Evolutionary conservation across 2,329 filamentous ascomycete species (phyloP), one percentile per base, ranked within the genome.

Genomic region (Fusarium floridanum): DNA sequence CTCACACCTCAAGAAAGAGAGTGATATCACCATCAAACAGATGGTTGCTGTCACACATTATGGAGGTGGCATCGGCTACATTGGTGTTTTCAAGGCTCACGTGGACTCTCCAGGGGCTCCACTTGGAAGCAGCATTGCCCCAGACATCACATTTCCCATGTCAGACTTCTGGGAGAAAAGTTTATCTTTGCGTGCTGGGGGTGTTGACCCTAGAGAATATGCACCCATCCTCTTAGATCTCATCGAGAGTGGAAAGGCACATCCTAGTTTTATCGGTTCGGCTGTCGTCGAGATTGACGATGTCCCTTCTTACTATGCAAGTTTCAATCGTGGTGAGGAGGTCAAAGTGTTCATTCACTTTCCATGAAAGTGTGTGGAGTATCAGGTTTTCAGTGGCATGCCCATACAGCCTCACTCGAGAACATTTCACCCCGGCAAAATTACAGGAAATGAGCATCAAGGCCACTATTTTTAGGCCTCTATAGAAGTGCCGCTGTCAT

Each of bases 271-370:
- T 29, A 61, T 61, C 10, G 24, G 43, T 39, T 45, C 37, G 24
- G 45, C 37, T 20, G 29, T 61, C 24, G 39, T 61, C 32, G 59
- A 37, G 24, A 43, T 61, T 32, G 59, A 61, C 24, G 59, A 61
- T 11, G 59, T 39, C 16, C 59, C 59, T 7, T 37, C 43, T n/a
- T 36, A 36, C 22, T 61, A 61, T 20, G 34, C 6, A 29, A 22
- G 59, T 2, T 61, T 61, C 14, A 61, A 36, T 11, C 29, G 32
- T 16, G 32, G 22, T 11, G 59, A 61, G 24, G 59, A 61, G 27
- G 45, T 22, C 22, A 61, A 61, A 27, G 59, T 43, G 22, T 37
- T 61, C 59, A 61, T 61, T n/a, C 27, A 29, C 27, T 29, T 29
- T 29, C 27, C 27, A 29, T 29, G 27, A 29, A 29, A 29, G 27